Base-by-base conservation (phyloP, 805 yeast genomes). In the Lipomyces anomalus region DNA sequence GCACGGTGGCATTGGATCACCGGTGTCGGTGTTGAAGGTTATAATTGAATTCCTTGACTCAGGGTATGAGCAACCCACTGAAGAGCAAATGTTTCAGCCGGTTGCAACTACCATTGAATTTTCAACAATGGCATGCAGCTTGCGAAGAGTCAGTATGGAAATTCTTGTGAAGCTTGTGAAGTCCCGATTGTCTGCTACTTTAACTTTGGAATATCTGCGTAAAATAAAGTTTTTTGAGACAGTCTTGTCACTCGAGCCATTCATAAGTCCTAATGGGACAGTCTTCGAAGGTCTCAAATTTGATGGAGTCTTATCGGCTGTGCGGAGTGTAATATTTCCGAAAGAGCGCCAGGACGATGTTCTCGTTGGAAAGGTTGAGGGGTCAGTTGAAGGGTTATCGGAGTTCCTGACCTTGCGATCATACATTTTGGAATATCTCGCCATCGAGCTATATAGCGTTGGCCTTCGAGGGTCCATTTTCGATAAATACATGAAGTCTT, bases 371-470 rank as follows among this genome's bases (percentile, higher is more conserved):
- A 9, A 13, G 30, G 11, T 26, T 13, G 30, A 26, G 11, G 11
- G 30, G 30, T 13, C 30, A 13, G 30, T 26, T 9, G 13, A 9
- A 13, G 30, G 11, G 30, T 13, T 26, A 13, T 26, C 30, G 11
- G 30, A 26, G 30, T 26, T 26, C 30, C 30, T 26, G 30, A 9
- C 13, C 11, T 13, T 26, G 30, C 30, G 30, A 21, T 30, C 57
- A 16, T 34, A 26, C 20, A 11, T 47, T 22, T 21, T 50, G 16
- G 57, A 52, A 30, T 53, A 43, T 30, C 26, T 47, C n/a, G 54
- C 57, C 16, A 64, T 82, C 43, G 94, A 87, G 53, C 69, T 90
- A n/a, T 88, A 83, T 59, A 72, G 72, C 44, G 67, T 76, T 11
- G 68, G 74, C 0, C 44, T 57, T 37, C 49, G 65, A 53, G 72